Conservation (phyloP, 306 rosid species). For the Lablab purpureus region DNA sequence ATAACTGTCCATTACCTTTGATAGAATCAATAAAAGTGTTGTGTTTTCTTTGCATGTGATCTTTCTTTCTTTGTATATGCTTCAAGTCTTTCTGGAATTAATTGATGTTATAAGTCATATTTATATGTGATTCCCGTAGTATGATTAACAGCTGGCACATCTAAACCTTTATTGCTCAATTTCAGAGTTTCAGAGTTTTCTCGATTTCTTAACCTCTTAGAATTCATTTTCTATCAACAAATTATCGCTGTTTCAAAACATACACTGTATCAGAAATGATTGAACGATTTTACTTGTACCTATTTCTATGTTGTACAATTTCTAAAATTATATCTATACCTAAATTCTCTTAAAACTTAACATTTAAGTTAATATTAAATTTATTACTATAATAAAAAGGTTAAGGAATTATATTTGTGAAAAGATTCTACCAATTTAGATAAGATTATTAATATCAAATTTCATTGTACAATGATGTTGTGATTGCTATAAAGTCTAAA, state of each 20-base stretch:
- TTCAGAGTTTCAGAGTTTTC: no score
- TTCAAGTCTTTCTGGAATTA: no score
- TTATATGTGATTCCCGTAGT: no score
- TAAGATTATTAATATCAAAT: background rate
- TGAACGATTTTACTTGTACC: no score
- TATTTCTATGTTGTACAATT: no score
- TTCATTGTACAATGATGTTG: background rate
- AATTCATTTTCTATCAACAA: no score
- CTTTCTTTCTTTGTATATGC: background rate
- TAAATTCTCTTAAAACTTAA: background rate
- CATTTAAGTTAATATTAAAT: background rate
- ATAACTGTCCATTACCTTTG: slow-evolving; percentile 30
- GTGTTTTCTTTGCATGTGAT: background rate
- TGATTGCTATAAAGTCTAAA: background rate
- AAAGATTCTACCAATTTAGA: background rate
- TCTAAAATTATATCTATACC: no score
- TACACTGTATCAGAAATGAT: no score
- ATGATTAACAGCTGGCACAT: background rate
- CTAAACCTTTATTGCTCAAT: no score
- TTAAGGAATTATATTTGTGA: background rate
- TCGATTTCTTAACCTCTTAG: no score
- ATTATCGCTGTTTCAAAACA: no score
- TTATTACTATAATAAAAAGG: background rate
- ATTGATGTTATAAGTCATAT: no score
- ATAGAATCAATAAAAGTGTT: slow-evolving; percentile 42